Evolutionary conservation across 768 basidiomycete genomes (phyloP), one percentile per base, ranked within the genome.

Genomic region (Boletus sp.): DNA sequence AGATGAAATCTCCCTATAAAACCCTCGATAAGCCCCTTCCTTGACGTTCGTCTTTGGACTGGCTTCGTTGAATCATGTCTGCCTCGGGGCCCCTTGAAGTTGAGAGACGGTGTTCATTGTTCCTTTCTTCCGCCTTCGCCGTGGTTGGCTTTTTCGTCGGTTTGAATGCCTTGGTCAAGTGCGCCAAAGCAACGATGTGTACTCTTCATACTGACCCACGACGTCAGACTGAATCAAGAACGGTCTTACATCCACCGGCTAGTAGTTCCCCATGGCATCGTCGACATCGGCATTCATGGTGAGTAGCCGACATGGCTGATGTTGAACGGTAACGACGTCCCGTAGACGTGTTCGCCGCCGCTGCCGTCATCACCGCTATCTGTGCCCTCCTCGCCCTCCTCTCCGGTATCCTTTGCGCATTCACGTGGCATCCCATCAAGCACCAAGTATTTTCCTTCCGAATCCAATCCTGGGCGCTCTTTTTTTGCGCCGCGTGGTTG

Each of bases 401-500:
- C 42, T 67, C 61, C 33, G 58, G 66, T 56, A 47, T 68, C 58
- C 64, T 65, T 53, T 61, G 68, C 19, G 38, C 68, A 47, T 19
- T 68, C 57, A 57, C 68, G 49, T 55, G 53, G 53, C 43, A 53
- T 34, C 51, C 56, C 35, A 48, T 33, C 50, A 45, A 40, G 40
- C 35, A 15, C 13, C 51, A 25, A 37, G 44, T 8, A 1, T 27
- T 35, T 30, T 43, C 40, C 44, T 66, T 77, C 47, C 64, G 59
- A 35, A 19, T 72, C n/a, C 75, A 77, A 60, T 72, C 66, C 40
- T 55, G 61, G 54, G n/a, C 71, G 19, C 70, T 82, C 55, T 65
- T 69, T 34, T 76, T 82, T 61, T 70, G 75, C 60, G 62, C 73
- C 27, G 21, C 71, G 10, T 81, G 77, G 77, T 69, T 84, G 39